Percentiles rank a stretch among this genome's conserved stretches.
These are phyloP conservation scores for Tinospora cordifolia DNA, from an alignment of 164 flowering plant species.

Conservation along the genomic window DNA sequence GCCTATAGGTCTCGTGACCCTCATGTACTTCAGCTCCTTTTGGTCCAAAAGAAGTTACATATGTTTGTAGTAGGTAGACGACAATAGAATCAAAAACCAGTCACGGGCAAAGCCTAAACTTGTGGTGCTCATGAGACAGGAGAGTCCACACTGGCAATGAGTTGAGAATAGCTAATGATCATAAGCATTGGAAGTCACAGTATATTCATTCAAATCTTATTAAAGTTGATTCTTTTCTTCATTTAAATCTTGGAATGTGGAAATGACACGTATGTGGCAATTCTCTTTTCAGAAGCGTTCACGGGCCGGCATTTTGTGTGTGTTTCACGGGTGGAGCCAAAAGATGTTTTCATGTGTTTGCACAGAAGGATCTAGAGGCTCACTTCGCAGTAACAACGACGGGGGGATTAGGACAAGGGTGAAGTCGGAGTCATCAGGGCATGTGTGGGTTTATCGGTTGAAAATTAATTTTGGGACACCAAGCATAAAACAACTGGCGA, in stretches of 20 bases:
- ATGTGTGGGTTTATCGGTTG: neutral
- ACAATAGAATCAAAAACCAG: constrained; percentile 21
- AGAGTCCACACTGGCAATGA: neutral
- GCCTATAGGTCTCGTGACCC: constrained; percentile 45
- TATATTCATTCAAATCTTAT: too few relatives aligned
- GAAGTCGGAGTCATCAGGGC: neutral
- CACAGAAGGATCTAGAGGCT: neutral
- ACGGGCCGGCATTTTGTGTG: constrained; percentile 22
- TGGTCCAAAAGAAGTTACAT: constrained; percentile 17
- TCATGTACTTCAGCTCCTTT: constrained; percentile 37
- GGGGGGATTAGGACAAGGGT: neutral
- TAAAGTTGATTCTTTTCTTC: neutral
- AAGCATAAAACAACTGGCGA: too few relatives aligned
- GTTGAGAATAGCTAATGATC: neutral
- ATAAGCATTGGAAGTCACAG: too few relatives aligned
- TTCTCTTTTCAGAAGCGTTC: constrained; percentile 14
- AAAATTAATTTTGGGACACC: neutral
- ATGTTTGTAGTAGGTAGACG: constrained; percentile 11
- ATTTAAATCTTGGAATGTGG: constrained; percentile 5
- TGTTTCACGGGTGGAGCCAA: constrained; percentile 27
- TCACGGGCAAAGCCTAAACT: constrained; percentile 17
- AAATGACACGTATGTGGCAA: constrained; percentile 15
- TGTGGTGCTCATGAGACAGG: neutral
- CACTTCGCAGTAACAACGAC: neutral
- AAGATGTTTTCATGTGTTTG: neutral